Conservation (phyloP, 768 basidiomycete species). For the Naganishia randhawae region DNA sequence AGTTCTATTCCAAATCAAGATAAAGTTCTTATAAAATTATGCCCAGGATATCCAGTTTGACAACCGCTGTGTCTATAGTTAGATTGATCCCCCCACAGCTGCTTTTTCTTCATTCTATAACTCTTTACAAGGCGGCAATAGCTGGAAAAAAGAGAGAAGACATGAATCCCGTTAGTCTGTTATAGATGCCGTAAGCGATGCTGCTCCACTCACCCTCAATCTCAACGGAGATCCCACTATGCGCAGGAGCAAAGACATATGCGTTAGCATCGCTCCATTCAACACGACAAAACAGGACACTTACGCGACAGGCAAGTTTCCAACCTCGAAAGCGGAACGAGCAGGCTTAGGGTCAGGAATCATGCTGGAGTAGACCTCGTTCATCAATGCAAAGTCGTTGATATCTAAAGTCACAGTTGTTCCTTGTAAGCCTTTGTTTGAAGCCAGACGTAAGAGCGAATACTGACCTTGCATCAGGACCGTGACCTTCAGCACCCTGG, state of each 20-base stretch:
- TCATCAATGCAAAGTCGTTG: constrained; percentile 35
- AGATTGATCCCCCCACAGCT: no score
- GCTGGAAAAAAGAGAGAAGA: no score
- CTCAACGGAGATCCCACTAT: constrained; percentile 25
- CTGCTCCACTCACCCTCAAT: constrained; percentile 13
- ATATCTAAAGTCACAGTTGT: constrained; percentile 17
- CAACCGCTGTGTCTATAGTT: no score
- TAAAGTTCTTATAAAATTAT: no score
- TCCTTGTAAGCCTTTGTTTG: neutral
- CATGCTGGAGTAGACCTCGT: constrained; percentile 33
- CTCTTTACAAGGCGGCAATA: no score
- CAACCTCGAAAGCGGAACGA: constrained; percentile 31
- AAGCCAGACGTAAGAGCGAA: neutral
- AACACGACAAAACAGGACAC: neutral
- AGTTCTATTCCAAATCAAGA: no score
- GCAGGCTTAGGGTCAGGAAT: constrained; percentile 32
- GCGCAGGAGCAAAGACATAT: neutral
- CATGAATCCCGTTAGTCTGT: no score
- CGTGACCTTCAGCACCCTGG: constrained; percentile 32
- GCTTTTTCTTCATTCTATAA: no score
- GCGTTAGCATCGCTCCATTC: no score
- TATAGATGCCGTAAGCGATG: no score
- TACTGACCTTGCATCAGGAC: constrained; percentile 33
- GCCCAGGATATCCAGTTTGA: no score
- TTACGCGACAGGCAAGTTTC: constrained; percentile 33